Conservation (phyloP, 768 basidiomycete genomes). For the Stropharia rugosoannulata region DNA sequence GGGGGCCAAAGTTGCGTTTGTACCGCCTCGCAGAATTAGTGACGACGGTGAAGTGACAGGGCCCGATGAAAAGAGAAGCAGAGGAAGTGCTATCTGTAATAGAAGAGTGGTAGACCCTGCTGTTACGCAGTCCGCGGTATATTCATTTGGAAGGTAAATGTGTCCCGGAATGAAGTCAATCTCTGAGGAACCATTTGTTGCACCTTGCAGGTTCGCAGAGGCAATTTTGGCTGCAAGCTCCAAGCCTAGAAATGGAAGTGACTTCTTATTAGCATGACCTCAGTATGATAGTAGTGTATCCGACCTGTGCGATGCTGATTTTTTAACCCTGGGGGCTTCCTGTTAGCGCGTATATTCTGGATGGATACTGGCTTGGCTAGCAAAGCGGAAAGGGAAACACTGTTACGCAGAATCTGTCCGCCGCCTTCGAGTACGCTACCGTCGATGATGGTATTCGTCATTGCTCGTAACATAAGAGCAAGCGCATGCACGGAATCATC, state of each 20-base stretch:
- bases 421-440: conserved; percentile 60
- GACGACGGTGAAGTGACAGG: conserved; percentile 33
- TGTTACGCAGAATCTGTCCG: conserved; percentile 73
- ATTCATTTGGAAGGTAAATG: conserved; percentile 39
- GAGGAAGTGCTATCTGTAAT: conserved; percentile 69
- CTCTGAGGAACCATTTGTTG: conserved; percentile 47
- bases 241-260: conserved; percentile 43
- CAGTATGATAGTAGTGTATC: conserved; percentile 28
- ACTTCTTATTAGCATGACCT: background rate
- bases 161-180: conserved; percentile 58
- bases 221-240: conserved; percentile 64
- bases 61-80: conserved; percentile 54
- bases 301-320: conserved; percentile 76
- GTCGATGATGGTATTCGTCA: conserved; percentile 34
- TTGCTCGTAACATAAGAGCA: conserved; percentile 16
- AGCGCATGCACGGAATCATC: background rate
- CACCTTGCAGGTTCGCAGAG: conserved; percentile 52
- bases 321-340: conserved; percentile 64
- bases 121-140: conserved; percentile 47
- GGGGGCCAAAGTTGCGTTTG: conserved; percentile 69
- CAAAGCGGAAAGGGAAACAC: conserved; percentile 64
- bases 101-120: conserved; percentile 74
- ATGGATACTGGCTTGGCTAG: conserved; percentile 60
- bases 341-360: conserved; percentile 55
- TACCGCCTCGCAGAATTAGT: conserved; percentile 65